Evolutionary conservation across 495 filamentous ascomycete genomes (phyloP), one percentile per base, ranked within the genome.

Genomic region (Penicillium mononematosum): DNA sequence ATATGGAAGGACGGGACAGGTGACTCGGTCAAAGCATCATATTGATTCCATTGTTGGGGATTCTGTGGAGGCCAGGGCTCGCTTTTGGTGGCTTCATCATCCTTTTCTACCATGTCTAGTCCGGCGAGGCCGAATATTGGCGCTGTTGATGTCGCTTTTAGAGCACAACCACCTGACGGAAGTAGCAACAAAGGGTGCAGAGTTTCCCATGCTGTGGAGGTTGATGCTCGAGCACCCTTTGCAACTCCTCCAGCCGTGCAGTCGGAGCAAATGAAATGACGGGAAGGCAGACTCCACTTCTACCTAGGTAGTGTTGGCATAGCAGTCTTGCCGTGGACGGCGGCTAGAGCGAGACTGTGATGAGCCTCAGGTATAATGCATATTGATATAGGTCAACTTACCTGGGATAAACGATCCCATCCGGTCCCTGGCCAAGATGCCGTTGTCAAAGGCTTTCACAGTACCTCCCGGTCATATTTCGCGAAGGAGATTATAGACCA

Each of bases 341-440:
- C 31, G 25, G 24, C 59, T 62, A 53, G 12, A 43, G 42, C 24
- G 32, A 53, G 17, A 25, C 20, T 3, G 39, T 20, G 29, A 48
- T 43, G 20, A 47, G 50, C 27, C 25, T 36, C 41, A 29, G 20
- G 22, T 3, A 32, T 41, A 19, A 39, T 51, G 25, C 24, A 36
- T 25, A 31, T 42, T 3, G 4, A 16, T 39, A 50, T 29, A 17
- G 34, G 1, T 16, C 17, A 31, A 45, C 36, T 59, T 9, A 55
- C 59, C 55, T 44, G 41, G 12, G 49, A 43, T 22, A 42, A 14
- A 39, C 17, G 19, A 17, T 19, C 20, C 19, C 39, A 2, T 22
- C 17, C 9, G 17, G 12, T 12, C 10, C 51, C 60, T 22, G 50
- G 59, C 59, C 59, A 58, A 39, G 59, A 62, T 58, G 55, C 17